Conservation (phyloP, 2,329 filamentous ascomycete species). For the Tothia fuscella region DNA sequence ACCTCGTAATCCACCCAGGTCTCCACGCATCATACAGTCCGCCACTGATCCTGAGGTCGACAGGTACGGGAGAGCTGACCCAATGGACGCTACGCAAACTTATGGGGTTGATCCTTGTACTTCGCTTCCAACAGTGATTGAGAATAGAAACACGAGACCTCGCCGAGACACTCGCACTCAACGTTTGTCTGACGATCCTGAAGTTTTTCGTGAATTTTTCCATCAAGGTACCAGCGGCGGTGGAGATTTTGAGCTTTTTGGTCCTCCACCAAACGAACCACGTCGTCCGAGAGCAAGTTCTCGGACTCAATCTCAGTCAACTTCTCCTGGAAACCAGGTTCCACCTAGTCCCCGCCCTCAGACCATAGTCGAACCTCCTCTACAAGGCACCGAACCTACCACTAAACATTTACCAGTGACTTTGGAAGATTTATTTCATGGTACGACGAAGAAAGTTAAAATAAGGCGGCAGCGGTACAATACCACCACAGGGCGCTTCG, state of each 20-base stretch:
- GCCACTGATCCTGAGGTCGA: slow-evolving; percentile 1
- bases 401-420: slow-evolving; percentile 4
- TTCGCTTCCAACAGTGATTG: slow-evolving; percentile 9
- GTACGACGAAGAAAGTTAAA: background rate
- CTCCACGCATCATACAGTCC: slow-evolving; percentile 1
- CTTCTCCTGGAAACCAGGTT: slow-evolving; percentile 2
- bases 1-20: background rate
- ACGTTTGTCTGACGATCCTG: slow-evolving; percentile 4
- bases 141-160: background rate
- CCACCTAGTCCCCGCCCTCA: background rate
- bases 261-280: background rate
- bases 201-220: slow-evolving; percentile 6
- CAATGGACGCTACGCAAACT: background rate
- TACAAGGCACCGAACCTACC: too few relatives aligned
- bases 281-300: slow-evolving; percentile 1
- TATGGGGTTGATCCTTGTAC: slow-evolving; percentile 9
- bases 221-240: slow-evolving; percentile 1
- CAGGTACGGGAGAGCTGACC: slow-evolving; percentile 1
- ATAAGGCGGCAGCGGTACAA: background rate
- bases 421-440: slow-evolving; percentile 8
- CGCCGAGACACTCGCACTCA: background rate
- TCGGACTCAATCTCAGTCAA: background rate
- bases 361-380: background rate
- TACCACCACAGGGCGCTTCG: background rate
- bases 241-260: slow-evolving; percentile 9